A percentile compares a stretch with the other conserved stretches of the same genome.
Evolutionary conservation across 345 rosid genomes (phyloP).

Genomic region (Viola odorata): DNA sequence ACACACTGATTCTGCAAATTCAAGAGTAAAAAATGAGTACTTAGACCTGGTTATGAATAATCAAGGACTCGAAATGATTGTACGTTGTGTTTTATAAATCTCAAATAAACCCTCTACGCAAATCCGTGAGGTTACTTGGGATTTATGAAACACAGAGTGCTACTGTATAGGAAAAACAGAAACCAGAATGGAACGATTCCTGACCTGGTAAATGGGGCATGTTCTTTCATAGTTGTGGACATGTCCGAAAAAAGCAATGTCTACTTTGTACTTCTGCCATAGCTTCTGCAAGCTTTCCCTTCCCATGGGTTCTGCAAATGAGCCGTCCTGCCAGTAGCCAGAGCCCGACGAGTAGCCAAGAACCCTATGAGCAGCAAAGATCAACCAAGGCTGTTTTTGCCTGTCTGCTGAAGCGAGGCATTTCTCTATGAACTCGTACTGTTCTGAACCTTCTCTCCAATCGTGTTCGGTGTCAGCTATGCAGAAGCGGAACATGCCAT

Average conservation of each 20-base stretch:
- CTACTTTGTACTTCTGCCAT: slow-evolving; percentile 86
- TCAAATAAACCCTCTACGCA: too few relatives aligned
- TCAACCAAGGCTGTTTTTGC: slow-evolving; percentile 79
- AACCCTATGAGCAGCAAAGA: slow-evolving; percentile 68
- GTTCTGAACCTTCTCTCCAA: slow-evolving; percentile 79
- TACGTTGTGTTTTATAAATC: too few relatives aligned
- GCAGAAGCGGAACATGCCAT: slow-evolving; percentile 78
- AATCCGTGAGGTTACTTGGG: too few relatives aligned
- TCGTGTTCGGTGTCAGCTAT: slow-evolving; percentile 78
- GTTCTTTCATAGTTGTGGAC: slow-evolving; percentile 82
- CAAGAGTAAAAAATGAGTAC: slow-evolving; percentile 2
- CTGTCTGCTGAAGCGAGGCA: slow-evolving; percentile 73
- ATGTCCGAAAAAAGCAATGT: slow-evolving; percentile 73
- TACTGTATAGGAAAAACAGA: too few relatives aligned
- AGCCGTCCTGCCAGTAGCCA: slow-evolving; percentile 52
- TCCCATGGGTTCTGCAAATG: slow-evolving; percentile 39
- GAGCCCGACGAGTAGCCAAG: slow-evolving; percentile 60
- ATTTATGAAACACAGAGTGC: too few relatives aligned
- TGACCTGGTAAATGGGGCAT: slow-evolving; percentile 74
- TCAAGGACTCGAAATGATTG: too few relatives aligned
- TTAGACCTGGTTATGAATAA: neutral
- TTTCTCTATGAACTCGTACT: slow-evolving; percentile 51
- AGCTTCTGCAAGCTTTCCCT: slow-evolving; percentile 71
- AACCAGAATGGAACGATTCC: neutral
- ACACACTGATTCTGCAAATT: slow-evolving; percentile 64